Evolutionary conservation across 2,329 filamentous ascomycete genomes (phyloP), one percentile per base, ranked within the genome.

Genomic region (Pseudogymnoascus sp.): DNA sequence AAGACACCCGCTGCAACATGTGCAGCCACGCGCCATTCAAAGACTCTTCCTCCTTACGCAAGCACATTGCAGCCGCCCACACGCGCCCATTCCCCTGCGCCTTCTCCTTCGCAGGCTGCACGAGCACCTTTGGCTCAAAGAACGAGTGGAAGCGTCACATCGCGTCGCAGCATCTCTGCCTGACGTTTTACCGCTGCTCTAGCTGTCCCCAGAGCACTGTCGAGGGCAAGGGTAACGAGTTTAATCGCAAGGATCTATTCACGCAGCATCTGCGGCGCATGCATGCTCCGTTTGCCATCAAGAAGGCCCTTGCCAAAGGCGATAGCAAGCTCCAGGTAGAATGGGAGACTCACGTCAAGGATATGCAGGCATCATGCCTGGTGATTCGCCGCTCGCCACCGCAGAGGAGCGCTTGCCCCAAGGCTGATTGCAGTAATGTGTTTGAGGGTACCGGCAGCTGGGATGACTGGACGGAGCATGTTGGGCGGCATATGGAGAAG

Each of bases 91-190:
- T 97, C 68, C 85, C 87, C 0, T 99, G 93, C 71, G 89, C 90
- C 2, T 93, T 97, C 71, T 85, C 87, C 0, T 87, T 87, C 68
- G 95, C 93, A 39, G 90, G 89, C 15, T 99, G 93, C 72, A 77
- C 75, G 0, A 91, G 90, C 67, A 90, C 86, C 0, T 97, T 97
- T 72, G 86, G 87, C 1, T 93, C 90, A 14, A 97, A 97, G 75
- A 97, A 97, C 70, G 93, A 97, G 73, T 99, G 93, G 93, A 97
- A 97, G 74, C 84, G 93, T 3, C 94, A 99, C 70, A 90, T 97
- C 70, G 83, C 86, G 14, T 96, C 91, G 0, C 91, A 97, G 68
- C 94, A 99, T 74, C 81, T 99, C 20, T 87, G 84, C 65, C 71
- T 87, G 15, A 81, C 82, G 57, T 87, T 82, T 66, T 87, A 87